Percentiles rank a stretch among this genome's conserved stretches.
phyloP scores from a whole-genome alignment of 495 filamentous ascomycete species.

The Penicillium daleae region DNA sequence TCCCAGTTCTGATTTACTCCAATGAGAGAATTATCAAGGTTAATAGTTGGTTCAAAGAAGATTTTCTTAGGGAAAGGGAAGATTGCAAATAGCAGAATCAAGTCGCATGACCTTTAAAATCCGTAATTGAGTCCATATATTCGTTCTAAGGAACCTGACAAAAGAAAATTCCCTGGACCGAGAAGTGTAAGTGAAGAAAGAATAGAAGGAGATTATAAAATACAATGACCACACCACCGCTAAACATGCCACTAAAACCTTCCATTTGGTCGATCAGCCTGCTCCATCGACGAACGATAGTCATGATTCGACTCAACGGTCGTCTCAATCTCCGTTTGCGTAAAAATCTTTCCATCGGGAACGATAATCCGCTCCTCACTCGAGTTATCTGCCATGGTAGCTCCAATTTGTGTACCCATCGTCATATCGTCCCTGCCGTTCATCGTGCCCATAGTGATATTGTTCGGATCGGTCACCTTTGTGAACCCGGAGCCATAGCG shows the following conservation, averaged over 20 bases:
- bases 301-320: conserved; percentile 36
- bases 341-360: conserved; percentile 42
- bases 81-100: not conserved
- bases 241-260: conserved; percentile 1
- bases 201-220: not conserved
- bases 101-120: not conserved
- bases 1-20: too few relatives aligned
- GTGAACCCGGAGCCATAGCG: conserved; percentile 38
- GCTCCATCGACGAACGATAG: conserved; percentile 21
- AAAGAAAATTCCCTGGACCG: not conserved
- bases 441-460: conserved; percentile 26
- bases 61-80: too few relatives aligned
- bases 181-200: not conserved
- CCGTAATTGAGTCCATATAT: not conserved
- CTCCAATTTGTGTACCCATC: conserved; percentile 34
- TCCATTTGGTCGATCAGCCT: conserved; percentile 21
- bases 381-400: conserved; percentile 19
- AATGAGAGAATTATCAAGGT: too few relatives aligned
- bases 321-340: conserved; percentile 44
- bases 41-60: too few relatives aligned
- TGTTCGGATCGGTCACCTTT: conserved; percentile 31
- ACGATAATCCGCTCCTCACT: conserved; percentile 44
- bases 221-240: not conserved
- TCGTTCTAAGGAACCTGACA: too few relatives aligned
- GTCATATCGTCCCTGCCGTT: conserved; percentile 20